These are phyloP conservation scores for Wickerhamiella vanderwaltii DNA, from an alignment of 805 yeast species.

Conservation along the genomic window DNA sequence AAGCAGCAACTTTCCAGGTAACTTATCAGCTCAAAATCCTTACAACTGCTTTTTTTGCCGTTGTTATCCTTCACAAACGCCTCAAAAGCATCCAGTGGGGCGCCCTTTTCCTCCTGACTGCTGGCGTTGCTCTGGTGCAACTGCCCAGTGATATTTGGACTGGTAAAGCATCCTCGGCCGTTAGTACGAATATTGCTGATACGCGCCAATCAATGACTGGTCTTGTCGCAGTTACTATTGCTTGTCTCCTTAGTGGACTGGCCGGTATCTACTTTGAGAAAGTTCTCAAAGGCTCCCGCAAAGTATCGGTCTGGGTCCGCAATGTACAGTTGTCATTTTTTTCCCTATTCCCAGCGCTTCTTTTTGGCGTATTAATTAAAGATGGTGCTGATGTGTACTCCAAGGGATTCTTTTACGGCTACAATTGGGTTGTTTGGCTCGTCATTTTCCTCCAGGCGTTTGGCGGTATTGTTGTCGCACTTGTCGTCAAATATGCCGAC, in stretches of 20 bases:
- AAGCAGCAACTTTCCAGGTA: conserved; percentile 35
- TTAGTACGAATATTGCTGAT: not conserved
- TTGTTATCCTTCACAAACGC: conserved; percentile 27
- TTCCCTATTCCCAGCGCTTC: conserved; percentile 31
- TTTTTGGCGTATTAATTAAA: conserved; percentile 28
- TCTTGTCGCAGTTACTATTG: conserved; percentile 28
- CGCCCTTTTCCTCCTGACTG: conserved; percentile 28
- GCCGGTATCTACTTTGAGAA: conserved; percentile 36
- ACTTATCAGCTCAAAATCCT: conserved; percentile 34
- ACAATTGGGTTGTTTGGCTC: conserved; percentile 29
- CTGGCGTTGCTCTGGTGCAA: conserved; percentile 32
- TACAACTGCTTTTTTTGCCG: conserved; percentile 34
- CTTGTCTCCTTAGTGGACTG: conserved; percentile 31
- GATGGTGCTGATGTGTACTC: conserved; percentile 28
- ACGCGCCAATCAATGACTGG: conserved; percentile 18
- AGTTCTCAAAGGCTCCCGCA: conserved; percentile 30
- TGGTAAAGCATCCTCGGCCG: not conserved
- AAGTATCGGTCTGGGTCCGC: conserved; percentile 31
- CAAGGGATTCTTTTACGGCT: conserved; percentile 32
- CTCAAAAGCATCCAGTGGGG: conserved; percentile 29
- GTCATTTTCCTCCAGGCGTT: conserved; percentile 31
- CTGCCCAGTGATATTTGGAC: conserved; percentile 24
- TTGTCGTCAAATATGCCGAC: conserved; percentile 34
- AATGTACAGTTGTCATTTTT: conserved; percentile 32
- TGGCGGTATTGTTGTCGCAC: conserved; percentile 33